A percentile compares a stretch with the other conserved stretches of the same genome.
phyloP scores from a whole-genome alignment of 345 rosid species.

The Citrus mangshanensis region DNA sequence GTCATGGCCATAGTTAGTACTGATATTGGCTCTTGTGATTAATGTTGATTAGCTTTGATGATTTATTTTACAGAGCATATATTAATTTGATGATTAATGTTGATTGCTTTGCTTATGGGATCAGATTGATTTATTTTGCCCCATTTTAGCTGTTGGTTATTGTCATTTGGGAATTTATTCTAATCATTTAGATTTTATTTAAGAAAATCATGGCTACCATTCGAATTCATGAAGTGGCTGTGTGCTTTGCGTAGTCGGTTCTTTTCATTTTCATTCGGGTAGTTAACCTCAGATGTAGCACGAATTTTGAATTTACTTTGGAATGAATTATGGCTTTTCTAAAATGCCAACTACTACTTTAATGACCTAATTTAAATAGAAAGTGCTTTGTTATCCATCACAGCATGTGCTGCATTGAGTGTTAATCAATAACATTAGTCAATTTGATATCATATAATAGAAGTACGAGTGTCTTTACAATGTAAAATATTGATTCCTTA shows the following conservation, averaged over 20 bases:
- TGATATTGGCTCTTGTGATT: background rate
- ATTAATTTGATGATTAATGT: background rate
- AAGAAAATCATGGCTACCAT: too few relatives aligned
- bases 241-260: background rate
- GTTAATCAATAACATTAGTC: background rate
- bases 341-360: too few relatives aligned
- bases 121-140: too few relatives aligned
- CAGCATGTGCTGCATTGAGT: background rate
- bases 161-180: too few relatives aligned
- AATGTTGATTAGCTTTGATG: background rate
- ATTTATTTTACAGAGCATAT: background rate
- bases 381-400: background rate
- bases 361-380: background rate
- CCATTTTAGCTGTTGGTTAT: too few relatives aligned
- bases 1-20: too few relatives aligned
- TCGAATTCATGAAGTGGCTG: background rate
- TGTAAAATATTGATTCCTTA: background rate
- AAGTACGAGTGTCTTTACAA: background rate
- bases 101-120: background rate
- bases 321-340: background rate
- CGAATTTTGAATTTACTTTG: background rate
- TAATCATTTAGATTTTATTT: too few relatives aligned
- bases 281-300: background rate
- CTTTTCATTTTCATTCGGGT: background rate
- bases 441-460: background rate